Conservation (phyloP, 1,284 basidiomycete genomes). For the Sphaerobolus stellatus region DNA sequence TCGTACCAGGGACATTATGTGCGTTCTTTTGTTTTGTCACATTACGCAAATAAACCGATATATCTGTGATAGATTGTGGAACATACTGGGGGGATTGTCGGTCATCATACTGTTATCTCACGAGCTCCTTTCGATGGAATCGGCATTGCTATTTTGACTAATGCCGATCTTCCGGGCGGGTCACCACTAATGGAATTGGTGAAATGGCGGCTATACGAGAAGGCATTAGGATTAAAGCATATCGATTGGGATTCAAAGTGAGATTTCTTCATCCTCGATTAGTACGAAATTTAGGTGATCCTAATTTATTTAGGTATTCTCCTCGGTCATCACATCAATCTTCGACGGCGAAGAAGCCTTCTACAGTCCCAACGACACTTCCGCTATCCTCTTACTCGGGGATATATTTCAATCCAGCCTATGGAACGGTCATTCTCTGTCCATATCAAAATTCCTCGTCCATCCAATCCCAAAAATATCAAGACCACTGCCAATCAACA, state of each 20-base stretch:
- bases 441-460: neutral
- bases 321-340: neutral
- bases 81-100: slow-evolving; percentile 41
- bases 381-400: slow-evolving; percentile 1
- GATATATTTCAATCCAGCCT: slow-evolving; percentile 8
- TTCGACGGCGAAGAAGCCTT: neutral
- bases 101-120: slow-evolving; percentile 17
- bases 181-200: neutral
- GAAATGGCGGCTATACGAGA: slow-evolving; percentile 9
- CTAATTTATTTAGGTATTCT: neutral
- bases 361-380: neutral
- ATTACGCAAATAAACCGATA: neutral
- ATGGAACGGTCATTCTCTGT: slow-evolving; percentile 5
- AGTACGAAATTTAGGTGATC: neutral
- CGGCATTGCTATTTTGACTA: slow-evolving; percentile 8
- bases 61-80: slow-evolving; percentile 31
- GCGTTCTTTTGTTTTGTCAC: neutral
- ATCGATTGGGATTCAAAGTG: slow-evolving; percentile 13
- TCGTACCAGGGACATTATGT: slow-evolving; percentile 42
- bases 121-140: slow-evolving; percentile 10
- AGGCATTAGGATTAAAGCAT: slow-evolving; percentile 6
- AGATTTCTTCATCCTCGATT: neutral
- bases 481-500: neutral
- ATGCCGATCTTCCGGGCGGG: neutral
- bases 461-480: neutral